Base-by-base conservation (phyloP, 2,329 filamentous ascomycete species). In the Elsinoe batatas region DNA sequence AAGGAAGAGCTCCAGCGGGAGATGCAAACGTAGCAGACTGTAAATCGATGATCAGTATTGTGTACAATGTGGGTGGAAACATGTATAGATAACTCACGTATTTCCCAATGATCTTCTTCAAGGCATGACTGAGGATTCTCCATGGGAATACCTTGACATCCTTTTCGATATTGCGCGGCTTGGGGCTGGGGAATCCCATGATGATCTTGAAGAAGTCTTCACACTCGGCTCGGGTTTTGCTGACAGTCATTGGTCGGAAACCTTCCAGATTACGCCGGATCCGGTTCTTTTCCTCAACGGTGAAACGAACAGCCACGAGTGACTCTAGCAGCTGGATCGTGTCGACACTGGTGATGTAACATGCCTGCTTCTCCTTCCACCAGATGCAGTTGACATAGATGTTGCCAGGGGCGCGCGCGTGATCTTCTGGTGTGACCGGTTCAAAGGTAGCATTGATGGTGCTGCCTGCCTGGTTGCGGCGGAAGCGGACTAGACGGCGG, bases 181-280 rank as follows among this genome's bases (percentile, higher is more conserved):
- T 97, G 1, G 93, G 93, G 58, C 86, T 88, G 11, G 90, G 89
- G 67, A 97, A 97, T 1, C 83, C 88, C 93, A 98, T 98, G 72
- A 98, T 97, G 64, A 96, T 80, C 74, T 96, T 96, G 82, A 97
- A 97, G 71, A 97, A 97, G 56, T 94, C 89, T 69, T 97, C 91
- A 68, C 88, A 95, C 58, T 97, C 91, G 1, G 83, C 67, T 72
- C 95, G 95, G 57, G 84, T 83, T 72, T 98, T 98, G 63, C 90
- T 95, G 15, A 98, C 90, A 0, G 93, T 98, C 61, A 89, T 73
- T 0, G 93, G 93, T 35, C 88, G 84, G 75, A 95, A 97, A 0
- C 91, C 91, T 69, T 98, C 93, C 33, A 98, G 77, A 66, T 98
- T 98, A 60, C 93, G 84, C 30, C 93, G 85, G 64, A 98, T 97